Conservation (phyloP, 495 filamentous ascomycete genomes). For the Lentithecium fluviatile region DNA sequence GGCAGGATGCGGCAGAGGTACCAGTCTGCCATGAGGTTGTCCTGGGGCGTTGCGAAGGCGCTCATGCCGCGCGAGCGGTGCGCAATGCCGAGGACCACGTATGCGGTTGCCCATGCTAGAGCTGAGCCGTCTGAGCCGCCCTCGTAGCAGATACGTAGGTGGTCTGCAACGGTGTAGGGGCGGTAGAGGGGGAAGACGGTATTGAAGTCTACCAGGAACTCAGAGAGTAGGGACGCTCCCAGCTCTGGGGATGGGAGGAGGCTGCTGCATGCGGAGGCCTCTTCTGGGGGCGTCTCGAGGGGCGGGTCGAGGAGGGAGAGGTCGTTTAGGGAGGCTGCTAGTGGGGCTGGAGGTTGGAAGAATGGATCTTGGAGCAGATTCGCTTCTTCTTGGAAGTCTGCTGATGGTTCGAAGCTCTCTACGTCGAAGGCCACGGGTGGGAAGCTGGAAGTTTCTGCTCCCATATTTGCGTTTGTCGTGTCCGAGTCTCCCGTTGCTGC, state of each 20-base stretch:
- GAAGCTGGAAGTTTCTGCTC: too few species aligned
- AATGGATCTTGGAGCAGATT: background rate
- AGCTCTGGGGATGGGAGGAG: constrained; percentile 20
- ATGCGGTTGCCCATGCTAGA: constrained; percentile 19
- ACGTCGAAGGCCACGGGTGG: background rate
- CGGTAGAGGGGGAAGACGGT: constrained; percentile 14
- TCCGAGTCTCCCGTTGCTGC: too few species aligned
- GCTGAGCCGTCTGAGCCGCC: constrained; percentile 18
- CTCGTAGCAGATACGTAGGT: constrained; percentile 14
- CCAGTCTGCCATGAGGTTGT: constrained; percentile 20
- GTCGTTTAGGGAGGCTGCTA: background rate
- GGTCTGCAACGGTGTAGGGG: constrained; percentile 9
- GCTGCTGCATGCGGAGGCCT: background rate
- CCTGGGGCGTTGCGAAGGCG: constrained; percentile 11
- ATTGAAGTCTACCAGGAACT: constrained; percentile 29
- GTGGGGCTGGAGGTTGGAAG: background rate
- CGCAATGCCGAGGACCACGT: constrained; percentile 33
- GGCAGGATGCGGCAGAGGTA: constrained; percentile 9
- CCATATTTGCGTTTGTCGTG: too few species aligned
- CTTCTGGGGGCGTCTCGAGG: background rate
- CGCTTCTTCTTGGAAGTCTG: background rate
- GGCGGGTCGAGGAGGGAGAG: background rate
- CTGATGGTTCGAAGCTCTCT: background rate
- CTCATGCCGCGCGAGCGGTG: constrained; percentile 29
- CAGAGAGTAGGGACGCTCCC: constrained; percentile 12